Conservation (phyloP, 306 rosid genomes). For the Quercus variabilis region DNA sequence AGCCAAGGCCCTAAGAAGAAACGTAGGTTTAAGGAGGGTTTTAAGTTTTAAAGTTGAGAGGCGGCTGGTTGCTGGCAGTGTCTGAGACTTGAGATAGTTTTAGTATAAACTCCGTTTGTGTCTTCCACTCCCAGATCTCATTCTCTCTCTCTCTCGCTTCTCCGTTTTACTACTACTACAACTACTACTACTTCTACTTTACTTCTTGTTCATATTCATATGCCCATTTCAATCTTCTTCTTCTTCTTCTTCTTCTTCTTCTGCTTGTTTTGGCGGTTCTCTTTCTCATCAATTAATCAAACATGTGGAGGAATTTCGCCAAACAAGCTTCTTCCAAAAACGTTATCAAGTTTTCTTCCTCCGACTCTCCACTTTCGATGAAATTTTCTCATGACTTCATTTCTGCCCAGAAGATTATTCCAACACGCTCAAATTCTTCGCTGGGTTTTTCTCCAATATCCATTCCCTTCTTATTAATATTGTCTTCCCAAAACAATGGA, state of each 20-base stretch:
- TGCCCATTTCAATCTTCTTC: too few relatives aligned
- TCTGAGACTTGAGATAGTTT: too few relatives aligned
- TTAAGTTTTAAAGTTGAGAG: slow-evolving; percentile 40
- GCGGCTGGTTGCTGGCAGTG: slow-evolving; percentile 33
- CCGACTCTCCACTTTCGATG: slow-evolving; percentile 3
- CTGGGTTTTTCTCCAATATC: slow-evolving; percentile 21
- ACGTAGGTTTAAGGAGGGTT: slow-evolving; percentile 71
- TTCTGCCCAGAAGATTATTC: slow-evolving; percentile 27
- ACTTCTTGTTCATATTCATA: too few relatives aligned
- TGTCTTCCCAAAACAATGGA: slow-evolving; percentile 14
- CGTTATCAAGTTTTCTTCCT: slow-evolving; percentile 6
- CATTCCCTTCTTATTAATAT: too few relatives aligned
- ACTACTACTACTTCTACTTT: too few relatives aligned
- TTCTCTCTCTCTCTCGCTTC: too few relatives aligned
- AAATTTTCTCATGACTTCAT: slow-evolving; percentile 10
- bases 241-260: slow-evolving; percentile 6
- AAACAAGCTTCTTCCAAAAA: slow-evolving; percentile 48
- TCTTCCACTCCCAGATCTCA: too few relatives aligned
- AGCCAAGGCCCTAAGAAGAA: not conserved
- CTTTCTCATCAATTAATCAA: not conserved
- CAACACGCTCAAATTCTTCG: slow-evolving; percentile 3
- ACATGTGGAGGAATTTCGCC: slow-evolving; percentile 47
- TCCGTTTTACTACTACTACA: too few relatives aligned
- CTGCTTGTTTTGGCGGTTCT: slow-evolving; percentile 13
- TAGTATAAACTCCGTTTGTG: too few relatives aligned